Evolutionary conservation across 805 yeast species (phyloP).

Genomic region (Nematodospora valgi): DNA sequence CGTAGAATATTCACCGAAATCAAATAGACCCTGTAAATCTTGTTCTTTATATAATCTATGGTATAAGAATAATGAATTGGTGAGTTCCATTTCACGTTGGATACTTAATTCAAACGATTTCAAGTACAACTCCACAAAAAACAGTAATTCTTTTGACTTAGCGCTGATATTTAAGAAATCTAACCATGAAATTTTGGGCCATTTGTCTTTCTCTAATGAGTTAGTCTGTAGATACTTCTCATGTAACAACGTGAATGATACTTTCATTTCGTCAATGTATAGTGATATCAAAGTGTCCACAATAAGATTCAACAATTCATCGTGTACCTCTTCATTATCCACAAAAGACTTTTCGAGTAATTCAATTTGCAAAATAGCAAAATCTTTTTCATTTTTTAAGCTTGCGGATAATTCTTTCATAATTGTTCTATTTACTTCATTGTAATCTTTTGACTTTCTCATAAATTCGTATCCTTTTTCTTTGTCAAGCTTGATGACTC

Average conservation of each 20-base stretch:
- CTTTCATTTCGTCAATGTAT: slow-evolving; percentile 16
- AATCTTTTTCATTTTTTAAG: slow-evolving; percentile 17
- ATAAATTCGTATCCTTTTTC: slow-evolving; percentile 29
- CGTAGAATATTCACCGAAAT: slow-evolving; percentile 25
- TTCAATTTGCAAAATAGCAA: slow-evolving; percentile 31
- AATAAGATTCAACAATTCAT: slow-evolving; percentile 27
- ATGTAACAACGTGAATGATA: slow-evolving; percentile 23
- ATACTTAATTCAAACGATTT: slow-evolving; percentile 30
- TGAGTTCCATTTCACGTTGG: neutral
- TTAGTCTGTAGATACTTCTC: slow-evolving; percentile 29
- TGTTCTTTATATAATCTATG: slow-evolving; percentile 2
- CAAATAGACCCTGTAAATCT: slow-evolving; percentile 3
- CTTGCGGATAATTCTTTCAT: slow-evolving; percentile 26
- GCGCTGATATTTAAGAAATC: slow-evolving; percentile 28
- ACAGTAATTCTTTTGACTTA: slow-evolving; percentile 24
- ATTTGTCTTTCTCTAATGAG: slow-evolving; percentile 18
- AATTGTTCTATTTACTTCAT: slow-evolving; percentile 26
- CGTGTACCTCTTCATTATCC: slow-evolving; percentile 14
- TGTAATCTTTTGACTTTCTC: slow-evolving; percentile 22
- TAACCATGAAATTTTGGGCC: slow-evolving; percentile 40
- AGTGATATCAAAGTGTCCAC: slow-evolving; percentile 15
- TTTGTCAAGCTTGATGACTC: slow-evolving; percentile 26
- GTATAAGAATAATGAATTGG: slow-evolving; percentile 4
- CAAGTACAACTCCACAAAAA: slow-evolving; percentile 25
- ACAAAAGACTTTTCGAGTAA: slow-evolving; percentile 28